Evolutionary conservation across 2,329 filamentous ascomycete genomes (phyloP).

Genomic region (Pseudogymnoascus sp.): DNA sequence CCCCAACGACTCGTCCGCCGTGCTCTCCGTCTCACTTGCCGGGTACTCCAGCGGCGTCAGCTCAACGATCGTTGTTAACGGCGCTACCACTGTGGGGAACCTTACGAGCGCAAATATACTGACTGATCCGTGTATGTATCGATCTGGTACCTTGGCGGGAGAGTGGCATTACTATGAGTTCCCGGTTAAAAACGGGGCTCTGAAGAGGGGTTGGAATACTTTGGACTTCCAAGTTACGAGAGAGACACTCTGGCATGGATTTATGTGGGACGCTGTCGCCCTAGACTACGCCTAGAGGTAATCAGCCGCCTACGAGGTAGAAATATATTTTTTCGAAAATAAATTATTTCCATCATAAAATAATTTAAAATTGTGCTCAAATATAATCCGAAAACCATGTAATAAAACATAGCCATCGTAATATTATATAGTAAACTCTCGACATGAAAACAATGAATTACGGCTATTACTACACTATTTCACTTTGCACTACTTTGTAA

Average conservation of each 20-base stretch:
- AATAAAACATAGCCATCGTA: neutral
- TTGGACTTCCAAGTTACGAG: slow-evolving; percentile 32
- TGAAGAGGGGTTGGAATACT: slow-evolving; percentile 31
- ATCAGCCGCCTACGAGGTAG: neutral
- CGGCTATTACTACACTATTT: neutral
- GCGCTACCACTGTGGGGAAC: slow-evolving; percentile 27
- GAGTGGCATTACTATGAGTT: slow-evolving; percentile 37
- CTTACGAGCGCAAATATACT: slow-evolving; percentile 28
- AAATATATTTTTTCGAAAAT: neutral
- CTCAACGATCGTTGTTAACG: slow-evolving; percentile 32
- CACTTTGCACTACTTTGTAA: neutral
- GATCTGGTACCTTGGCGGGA: slow-evolving; percentile 34
- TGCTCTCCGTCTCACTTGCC: slow-evolving; percentile 14
- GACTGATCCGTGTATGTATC: slow-evolving; percentile 36
- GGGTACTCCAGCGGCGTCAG: slow-evolving; percentile 24
- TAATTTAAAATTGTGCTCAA: neutral
- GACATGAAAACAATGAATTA: neutral
- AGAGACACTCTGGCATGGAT: slow-evolving; percentile 31
- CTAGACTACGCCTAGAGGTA: slow-evolving; percentile 25
- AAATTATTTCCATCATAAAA: neutral
- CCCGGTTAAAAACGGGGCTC: slow-evolving; percentile 22
- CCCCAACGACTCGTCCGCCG: neutral
- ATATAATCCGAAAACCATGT: neutral
- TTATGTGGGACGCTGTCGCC: slow-evolving; percentile 36
- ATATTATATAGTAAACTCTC: neutral